Evolutionary conservation across 2,329 filamentous ascomycete species (phyloP).

Genomic region (Cytospora schulzeri): DNA sequence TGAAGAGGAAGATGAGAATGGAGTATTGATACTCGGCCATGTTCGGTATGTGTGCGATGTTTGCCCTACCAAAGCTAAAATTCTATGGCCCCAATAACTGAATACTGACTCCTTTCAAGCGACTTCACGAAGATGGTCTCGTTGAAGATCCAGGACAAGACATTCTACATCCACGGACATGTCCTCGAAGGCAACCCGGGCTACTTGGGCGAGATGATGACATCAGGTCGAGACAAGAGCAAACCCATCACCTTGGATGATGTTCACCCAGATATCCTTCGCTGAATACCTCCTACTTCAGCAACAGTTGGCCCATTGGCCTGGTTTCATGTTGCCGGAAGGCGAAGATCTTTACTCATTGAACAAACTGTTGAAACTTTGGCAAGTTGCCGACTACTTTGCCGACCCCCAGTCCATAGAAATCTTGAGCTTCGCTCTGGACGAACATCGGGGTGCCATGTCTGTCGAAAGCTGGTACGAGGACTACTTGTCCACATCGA

Average conservation of each 20-base stretch:
- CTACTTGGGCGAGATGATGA: constrained; percentile 30
- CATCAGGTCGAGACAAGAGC: constrained; percentile 28
- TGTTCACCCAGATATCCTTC: constrained; percentile 27
- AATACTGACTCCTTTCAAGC: neutral
- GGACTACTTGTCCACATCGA: neutral
- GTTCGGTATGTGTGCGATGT: neutral
- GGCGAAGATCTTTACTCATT: neutral
- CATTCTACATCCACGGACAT: constrained; percentile 28
- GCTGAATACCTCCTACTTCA: constrained; percentile 31
- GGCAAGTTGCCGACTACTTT: constrained; percentile 31
- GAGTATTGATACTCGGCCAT: neutral
- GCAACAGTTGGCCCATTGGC: constrained; percentile 20
- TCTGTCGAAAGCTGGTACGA: neutral
- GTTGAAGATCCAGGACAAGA: neutral
- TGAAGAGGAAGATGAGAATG: no score
- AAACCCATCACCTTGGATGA: constrained; percentile 29
- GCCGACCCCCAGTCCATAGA: constrained; percentile 20
- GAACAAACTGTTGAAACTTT: constrained; percentile 29
- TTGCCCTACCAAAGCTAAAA: neutral
- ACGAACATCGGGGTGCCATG: constrained; percentile 25
- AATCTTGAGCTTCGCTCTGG: no score
- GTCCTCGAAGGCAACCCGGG: constrained; percentile 29
- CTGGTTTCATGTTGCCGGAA: constrained; percentile 27
- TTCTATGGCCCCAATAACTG: neutral
- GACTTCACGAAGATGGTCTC: neutral